Conservation (phyloP, 129 eudicot species). For the Saposhnikovia divaricata region DNA sequence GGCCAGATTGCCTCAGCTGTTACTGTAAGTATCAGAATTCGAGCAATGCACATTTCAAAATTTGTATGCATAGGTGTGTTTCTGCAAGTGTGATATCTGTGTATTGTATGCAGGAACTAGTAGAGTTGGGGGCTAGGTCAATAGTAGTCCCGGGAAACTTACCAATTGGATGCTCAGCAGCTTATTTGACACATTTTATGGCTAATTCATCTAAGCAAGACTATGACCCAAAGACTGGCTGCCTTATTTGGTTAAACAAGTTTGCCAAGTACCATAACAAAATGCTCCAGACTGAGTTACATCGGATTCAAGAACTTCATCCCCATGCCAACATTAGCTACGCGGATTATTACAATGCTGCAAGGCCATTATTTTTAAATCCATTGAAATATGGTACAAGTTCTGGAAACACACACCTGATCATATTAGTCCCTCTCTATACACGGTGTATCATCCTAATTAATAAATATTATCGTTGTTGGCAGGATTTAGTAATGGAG, state of each 20-base stretch:
- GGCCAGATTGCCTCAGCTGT: conserved; percentile 34
- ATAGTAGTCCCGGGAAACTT: conserved; percentile 54
- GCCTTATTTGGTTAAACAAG: conserved; percentile 34
- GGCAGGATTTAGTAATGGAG: conserved; percentile 45
- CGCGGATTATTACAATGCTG: conserved; percentile 53
- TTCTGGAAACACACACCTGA: background rate
- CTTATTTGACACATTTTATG: conserved; percentile 31
- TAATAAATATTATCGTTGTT: background rate
- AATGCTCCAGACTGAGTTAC: conserved; percentile 28
- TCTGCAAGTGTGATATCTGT: background rate
- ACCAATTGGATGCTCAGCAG: conserved; percentile 58
- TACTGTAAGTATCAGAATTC: conserved; percentile 26
- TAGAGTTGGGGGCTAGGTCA: conserved; percentile 44
- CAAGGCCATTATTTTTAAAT: conserved; percentile 32
- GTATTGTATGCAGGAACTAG: conserved; percentile 33
- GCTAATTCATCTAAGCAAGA: conserved; percentile 18
- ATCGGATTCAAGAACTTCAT: conserved; percentile 27
- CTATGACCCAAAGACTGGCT: conserved; percentile 44
- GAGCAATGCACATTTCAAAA: background rate
- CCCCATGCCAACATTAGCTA: conserved; percentile 42
- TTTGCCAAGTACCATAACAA: conserved; percentile 42
- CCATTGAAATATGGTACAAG: conserved; percentile 49
- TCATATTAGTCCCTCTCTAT: background rate
- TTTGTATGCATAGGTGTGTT: background rate
- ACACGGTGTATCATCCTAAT: background rate